Evolutionary conservation across 202 grass and related monocot genomes (phyloP).

Genomic region (Schoenoplectus tabernaemontani): DNA sequence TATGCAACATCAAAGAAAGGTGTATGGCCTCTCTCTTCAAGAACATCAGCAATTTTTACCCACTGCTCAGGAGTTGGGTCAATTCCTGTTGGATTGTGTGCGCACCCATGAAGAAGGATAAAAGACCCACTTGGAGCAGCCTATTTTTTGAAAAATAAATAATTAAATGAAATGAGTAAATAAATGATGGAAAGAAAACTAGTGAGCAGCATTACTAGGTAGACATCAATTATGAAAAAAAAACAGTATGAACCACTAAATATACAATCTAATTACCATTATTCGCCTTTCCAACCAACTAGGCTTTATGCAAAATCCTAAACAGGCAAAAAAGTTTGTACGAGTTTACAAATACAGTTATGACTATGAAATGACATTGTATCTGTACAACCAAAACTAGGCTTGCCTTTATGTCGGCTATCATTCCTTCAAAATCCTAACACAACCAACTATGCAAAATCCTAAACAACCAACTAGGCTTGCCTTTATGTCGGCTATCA

Average conservation of each 20-base stretch:
- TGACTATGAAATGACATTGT: not conserved
- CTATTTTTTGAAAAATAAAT: constrained; percentile 30
- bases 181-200: constrained; percentile 2
- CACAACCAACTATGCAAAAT: no score
- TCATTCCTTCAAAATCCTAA: constrained; percentile 97
- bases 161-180: constrained; percentile 1
- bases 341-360: not conserved
- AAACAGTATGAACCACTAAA: not conserved
- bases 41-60: constrained; percentile 72
- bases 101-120: constrained; percentile 83
- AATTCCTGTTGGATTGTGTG: constrained; percentile 92
- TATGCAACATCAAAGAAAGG: constrained; percentile 99
- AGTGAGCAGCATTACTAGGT: not conserved
- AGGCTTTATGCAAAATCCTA: not conserved
- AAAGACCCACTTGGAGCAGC: constrained; percentile 90
- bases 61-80: constrained; percentile 79
- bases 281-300: not conserved
- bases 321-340: not conserved
- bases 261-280: not conserved
- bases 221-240: not conserved
- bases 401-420: constrained; percentile 84
- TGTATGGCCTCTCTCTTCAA: constrained; percentile 79
- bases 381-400: no score
- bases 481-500: constrained; percentile 95
- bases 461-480: no score